Evolutionary conservation across 495 filamentous ascomycete genomes (phyloP).

Genomic region (Penicillium steckii): DNA sequence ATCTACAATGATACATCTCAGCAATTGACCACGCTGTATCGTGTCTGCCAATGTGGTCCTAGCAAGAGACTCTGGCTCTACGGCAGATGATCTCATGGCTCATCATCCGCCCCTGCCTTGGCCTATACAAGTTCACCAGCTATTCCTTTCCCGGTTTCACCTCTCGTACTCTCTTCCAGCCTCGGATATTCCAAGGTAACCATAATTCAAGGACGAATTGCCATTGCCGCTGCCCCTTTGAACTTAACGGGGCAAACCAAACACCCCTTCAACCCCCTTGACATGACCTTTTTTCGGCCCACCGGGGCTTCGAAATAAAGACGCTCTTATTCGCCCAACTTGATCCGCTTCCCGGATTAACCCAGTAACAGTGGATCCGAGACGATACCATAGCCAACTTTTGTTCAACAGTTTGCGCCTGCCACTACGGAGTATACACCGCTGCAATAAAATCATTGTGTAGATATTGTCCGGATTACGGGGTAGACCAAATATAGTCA

Average conservation of each 20-base stretch:
- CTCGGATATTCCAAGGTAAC: neutral
- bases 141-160: neutral
- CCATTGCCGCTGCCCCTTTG: neutral
- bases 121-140: neutral
- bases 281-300: slow-evolving; percentile 14
- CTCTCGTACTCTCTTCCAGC: neutral
- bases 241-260: neutral
- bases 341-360: slow-evolving; percentile 5
- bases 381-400: slow-evolving; percentile 3
- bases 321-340: slow-evolving; percentile 19
- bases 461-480: too few relatives aligned
- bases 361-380: slow-evolving; percentile 12
- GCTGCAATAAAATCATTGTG: too few relatives aligned
- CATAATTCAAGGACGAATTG: neutral
- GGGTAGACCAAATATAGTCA: neutral
- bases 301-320: slow-evolving; percentile 26
- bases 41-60: too few relatives aligned
- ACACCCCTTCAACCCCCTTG: slow-evolving; percentile 6
- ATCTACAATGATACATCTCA: too few relatives aligned
- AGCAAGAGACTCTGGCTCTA: neutral
- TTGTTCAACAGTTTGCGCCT: neutral
- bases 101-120: slow-evolving; percentile 10
- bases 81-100: slow-evolving; percentile 20
- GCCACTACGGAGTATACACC: too few relatives aligned
- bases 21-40: too few relatives aligned